Base-by-base conservation (phyloP, 495 filamentous ascomycete genomes). In the Thermothielavioides terrestris region DNA sequence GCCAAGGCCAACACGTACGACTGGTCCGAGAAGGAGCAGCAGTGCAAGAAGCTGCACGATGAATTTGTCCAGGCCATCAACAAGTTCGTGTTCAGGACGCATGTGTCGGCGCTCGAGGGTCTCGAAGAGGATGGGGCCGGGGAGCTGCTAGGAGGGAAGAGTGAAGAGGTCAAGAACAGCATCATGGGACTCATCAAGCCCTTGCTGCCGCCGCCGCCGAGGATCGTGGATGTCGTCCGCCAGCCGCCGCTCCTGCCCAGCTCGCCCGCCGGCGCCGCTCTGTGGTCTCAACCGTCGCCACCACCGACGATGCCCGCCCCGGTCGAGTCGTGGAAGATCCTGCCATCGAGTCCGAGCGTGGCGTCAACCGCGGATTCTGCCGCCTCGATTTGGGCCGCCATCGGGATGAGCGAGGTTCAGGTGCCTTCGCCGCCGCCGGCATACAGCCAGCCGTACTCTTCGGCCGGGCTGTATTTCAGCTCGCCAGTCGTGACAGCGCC, bases 11-110 rank as follows among this genome's bases (percentile, higher is more conserved):
- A 74, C 62, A 95, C 89, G 31, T 94, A 88, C 79, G 84, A 87
- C 69, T 99, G 92, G 92, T 82, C 90, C 28, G 92, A 96, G 71
- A 99, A 99, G 76, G 89, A 95, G 56, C 73, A 79, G 54, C 91
- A 97, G 65, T 73, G 94, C 71, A 96, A 95, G 84, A 95, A 94
- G 72, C 72, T 99, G 46, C 94, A 97, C 65, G 92, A 96, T 48
- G 88, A 96, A 57, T 97, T 99, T 63, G 81, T 96, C 49, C 92
- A 99, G 71, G 86, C 90, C 38, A 84, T 89, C 72, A 99, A 99
- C 78, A 89, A 85, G 71, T 99, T 92, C 64, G 90, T 99, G 59
- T 99, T 88, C 72, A 81, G 89, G 57, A 89, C 92, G 25, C 81
- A 86, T 56, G 89, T 85, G 52, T 83, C 86, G 55, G 92, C 91